phyloP scores from a whole-genome alignment of 768 basidiomycete genomes.

The Tricholoma furcatifolium region DNA sequence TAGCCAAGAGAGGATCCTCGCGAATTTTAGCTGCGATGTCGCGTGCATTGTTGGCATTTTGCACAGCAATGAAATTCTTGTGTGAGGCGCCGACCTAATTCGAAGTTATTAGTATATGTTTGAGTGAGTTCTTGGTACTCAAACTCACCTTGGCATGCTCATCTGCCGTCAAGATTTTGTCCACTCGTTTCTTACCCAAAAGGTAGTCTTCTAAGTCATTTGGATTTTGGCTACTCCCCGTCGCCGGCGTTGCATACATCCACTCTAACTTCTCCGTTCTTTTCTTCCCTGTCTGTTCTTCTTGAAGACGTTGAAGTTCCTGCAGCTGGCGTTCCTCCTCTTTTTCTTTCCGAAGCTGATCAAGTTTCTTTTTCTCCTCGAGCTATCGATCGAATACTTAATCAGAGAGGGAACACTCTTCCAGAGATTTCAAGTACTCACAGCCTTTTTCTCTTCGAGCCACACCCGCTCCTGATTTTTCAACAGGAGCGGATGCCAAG shows the following conservation, averaged over 20 bases:
- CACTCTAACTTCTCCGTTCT: conserved; percentile 93
- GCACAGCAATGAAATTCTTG: conserved; percentile 91
- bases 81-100: conserved; percentile 77
- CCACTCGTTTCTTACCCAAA: conserved; percentile 95
- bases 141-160: conserved; percentile 80
- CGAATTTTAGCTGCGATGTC: conserved; percentile 93
- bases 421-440: conserved; percentile 36
- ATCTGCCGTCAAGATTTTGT: conserved; percentile 89
- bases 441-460: conserved; percentile 97
- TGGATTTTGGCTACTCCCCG: conserved; percentile 79
- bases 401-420: conserved; percentile 11
- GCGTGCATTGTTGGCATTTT: conserved; percentile 88
- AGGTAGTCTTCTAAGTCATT: conserved; percentile 97
- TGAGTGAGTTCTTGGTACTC: not conserved
- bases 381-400: conserved; percentile 49
- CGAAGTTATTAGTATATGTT: conserved; percentile 12
- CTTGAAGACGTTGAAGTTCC: conserved; percentile 93
- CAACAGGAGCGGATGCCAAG: conserved; percentile 97
- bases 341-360: conserved; percentile 95
- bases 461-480: conserved; percentile 99
- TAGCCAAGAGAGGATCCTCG: conserved; percentile 95
- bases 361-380: conserved; percentile 98
- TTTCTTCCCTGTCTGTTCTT: conserved; percentile 94
- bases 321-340: conserved; percentile 97
- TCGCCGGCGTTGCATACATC: conserved; percentile 99